Percentiles rank a stretch among this genome's conserved stretches.
Conservation (phyloP, 2,329 filamentous ascomycete genomes). For the Paraphaeosphaeria minitans region DNA sequence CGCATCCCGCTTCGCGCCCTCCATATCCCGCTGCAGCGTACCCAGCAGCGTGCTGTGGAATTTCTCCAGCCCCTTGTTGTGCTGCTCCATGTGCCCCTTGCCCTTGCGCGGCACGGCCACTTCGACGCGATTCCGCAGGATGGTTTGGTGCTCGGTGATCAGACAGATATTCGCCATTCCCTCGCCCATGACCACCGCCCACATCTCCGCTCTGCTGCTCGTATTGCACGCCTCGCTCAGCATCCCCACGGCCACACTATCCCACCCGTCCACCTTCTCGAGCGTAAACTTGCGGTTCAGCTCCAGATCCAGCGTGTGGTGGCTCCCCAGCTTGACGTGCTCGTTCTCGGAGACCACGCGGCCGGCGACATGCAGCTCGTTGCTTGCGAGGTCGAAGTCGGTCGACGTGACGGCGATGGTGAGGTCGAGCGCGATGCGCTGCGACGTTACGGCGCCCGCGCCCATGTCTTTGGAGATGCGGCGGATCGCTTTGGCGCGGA, state of each 20-base stretch:
- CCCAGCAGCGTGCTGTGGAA: constrained; percentile 81
- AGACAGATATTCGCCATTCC: constrained; percentile 81
- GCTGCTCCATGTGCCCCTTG: constrained; percentile 63
- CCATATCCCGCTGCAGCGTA: constrained; percentile 77
- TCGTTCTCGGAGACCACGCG: constrained; percentile 69
- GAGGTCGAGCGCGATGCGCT: constrained; percentile 67
- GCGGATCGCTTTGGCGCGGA: constrained; percentile 70
- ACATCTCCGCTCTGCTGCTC: constrained; percentile 79
- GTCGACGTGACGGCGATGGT: constrained; percentile 68
- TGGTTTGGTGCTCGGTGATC: constrained; percentile 78
- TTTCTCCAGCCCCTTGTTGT: constrained; percentile 71
- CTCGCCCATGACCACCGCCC: constrained; percentile 93
- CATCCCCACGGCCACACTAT: constrained; percentile 80
- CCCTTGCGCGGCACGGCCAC: constrained; percentile 71
- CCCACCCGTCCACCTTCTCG: constrained; percentile 84
- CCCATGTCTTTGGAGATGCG: constrained; percentile 66
- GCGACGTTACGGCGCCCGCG: constrained; percentile 66
- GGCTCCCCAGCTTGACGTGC: constrained; percentile 68
- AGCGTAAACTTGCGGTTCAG: constrained; percentile 85
- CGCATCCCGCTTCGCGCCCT: constrained; percentile 57
- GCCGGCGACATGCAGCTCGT: constrained; percentile 71
- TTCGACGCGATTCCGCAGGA: constrained; percentile 73
- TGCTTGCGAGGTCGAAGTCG: constrained; percentile 72
- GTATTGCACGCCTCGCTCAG: constrained; percentile 79
- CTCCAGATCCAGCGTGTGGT: constrained; percentile 81